Base-by-base conservation (phyloP, 768 basidiomycete species). In the Pluteus cervinus region DNA sequence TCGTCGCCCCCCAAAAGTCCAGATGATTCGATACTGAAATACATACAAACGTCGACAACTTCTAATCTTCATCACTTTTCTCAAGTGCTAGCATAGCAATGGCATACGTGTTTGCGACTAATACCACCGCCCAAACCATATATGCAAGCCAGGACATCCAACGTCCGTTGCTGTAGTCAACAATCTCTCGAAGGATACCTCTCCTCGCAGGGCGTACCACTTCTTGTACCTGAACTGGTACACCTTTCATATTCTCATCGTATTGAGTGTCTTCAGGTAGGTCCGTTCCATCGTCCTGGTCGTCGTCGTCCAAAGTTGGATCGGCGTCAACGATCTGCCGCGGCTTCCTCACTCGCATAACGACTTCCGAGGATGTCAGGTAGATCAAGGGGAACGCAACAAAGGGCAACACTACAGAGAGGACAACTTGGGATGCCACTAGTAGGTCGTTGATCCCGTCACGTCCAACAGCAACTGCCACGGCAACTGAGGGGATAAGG, bases 331-430 rank as follows among this genome's bases (percentile, higher is more conserved):
- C 14, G 23, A 16, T 41, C 15, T 4, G 28, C 17, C 17, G 5
- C 41, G 61, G 62, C 44, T 61, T 70, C 49, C 55, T 69, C 34
- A 76, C 69, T n/a, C 65, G 66, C 85, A 85, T 86, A 45, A 84
- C 63, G 14, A 63, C 55, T 36, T 69, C 63, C 9, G 68, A 75
- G 5, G 78, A 75, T 16, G 81, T 83, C 45, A 86, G 66, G 55
- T 71, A 86, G 41, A 86, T 62, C 35, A 85, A 68, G 1, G 85
- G 86, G 49, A 84, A 73, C 6, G 80, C 66, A 52, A 87, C 68
- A 55, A 86, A 86, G 0, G 86, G 85, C 3, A 87, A 69, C 12
- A 86, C 73, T 47, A 90, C 67, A 12, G 78, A 81, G 26, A 89
- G 68, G 24, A 74, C 64, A 39, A 88, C 86, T 51, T 89, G 87